phyloP scores from a whole-genome alignment of 2,329 filamentous ascomycete genomes.

The Phyllosticta citribraziliensis region DNA sequence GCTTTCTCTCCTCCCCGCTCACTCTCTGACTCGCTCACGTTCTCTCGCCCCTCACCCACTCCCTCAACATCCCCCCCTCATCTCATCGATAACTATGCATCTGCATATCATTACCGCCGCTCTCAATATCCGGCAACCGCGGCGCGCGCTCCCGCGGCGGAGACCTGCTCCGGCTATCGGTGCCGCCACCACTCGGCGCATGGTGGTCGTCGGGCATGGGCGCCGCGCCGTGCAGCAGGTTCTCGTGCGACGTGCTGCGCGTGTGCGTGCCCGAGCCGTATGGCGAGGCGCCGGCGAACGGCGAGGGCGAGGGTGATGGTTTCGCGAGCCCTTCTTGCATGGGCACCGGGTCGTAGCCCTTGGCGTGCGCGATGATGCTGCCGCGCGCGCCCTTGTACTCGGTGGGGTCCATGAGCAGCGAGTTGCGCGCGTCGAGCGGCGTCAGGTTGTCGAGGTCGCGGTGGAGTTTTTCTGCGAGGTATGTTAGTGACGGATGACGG shows the following conservation, averaged over 20 bases:
- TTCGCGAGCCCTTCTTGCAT: conserved; percentile 18
- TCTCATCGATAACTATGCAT: neutral
- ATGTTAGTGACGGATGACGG: conserved; percentile 21
- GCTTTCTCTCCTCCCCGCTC: too few relatives aligned
- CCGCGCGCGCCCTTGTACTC: conserved; percentile 31
- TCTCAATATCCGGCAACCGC: conserved; percentile 20
- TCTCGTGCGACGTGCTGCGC: neutral
- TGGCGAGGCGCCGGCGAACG: too few relatives aligned
- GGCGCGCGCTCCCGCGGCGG: conserved; percentile 17
- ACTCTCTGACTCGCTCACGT: neutral
- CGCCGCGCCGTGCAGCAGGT: conserved; percentile 26
- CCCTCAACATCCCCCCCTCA: neutral
- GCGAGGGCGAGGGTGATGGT: conserved; percentile 13
- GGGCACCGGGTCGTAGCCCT: conserved; percentile 28
- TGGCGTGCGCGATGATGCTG: conserved; percentile 13
- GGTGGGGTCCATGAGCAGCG: conserved; percentile 61
- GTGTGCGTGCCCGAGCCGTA: conserved; percentile 14
- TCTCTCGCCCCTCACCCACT: neutral
- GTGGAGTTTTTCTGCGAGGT: conserved; percentile 58
- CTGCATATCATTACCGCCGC: neutral
- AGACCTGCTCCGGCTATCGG: conserved; percentile 15
- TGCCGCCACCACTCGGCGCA: too few relatives aligned
- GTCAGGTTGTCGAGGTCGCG: conserved; percentile 76
- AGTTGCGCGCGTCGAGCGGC: conserved; percentile 77
- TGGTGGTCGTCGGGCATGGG: conserved; percentile 21